These are phyloP conservation scores for Saitozyma sp. DNA, from an alignment of 768 basidiomycete species.

Conservation along the genomic window DNA sequence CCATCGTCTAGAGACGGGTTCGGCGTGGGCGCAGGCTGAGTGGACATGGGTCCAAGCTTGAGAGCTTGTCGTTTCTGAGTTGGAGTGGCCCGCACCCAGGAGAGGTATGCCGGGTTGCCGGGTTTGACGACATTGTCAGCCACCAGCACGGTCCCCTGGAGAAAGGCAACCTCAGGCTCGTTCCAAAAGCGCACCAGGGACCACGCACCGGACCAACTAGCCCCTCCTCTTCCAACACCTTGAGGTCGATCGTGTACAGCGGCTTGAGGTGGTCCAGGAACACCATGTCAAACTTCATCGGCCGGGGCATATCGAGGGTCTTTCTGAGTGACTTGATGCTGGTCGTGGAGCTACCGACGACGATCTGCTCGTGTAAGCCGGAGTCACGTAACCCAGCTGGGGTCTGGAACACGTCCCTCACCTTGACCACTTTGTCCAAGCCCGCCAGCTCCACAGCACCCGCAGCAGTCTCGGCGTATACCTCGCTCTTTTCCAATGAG, in stretches of 20 bases:
- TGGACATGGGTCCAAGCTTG: constrained; percentile 13
- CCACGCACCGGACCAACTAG: constrained; percentile 42
- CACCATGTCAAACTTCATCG: constrained; percentile 47
- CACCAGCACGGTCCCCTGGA: constrained; percentile 46
- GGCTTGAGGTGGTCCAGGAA: constrained; percentile 51
- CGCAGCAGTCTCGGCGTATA: constrained; percentile 43
- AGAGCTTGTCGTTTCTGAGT: constrained; percentile 35
- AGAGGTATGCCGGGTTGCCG: constrained; percentile 50
- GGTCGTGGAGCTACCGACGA: constrained; percentile 41
- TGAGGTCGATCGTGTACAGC: constrained; percentile 48
- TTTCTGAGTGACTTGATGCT: constrained; percentile 35
- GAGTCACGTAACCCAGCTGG: neutral
- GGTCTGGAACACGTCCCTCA: constrained; percentile 19
- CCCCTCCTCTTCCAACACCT: constrained; percentile 49
- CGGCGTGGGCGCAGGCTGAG: constrained; percentile 35
- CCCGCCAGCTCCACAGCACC: constrained; percentile 44
- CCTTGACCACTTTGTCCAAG: constrained; percentile 43
- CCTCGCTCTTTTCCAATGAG: constrained; percentile 45
- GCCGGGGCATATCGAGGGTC: constrained; percentile 40
- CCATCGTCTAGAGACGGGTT: constrained; percentile 34
- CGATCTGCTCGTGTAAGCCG: constrained; percentile 29
- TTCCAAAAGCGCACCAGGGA: neutral
- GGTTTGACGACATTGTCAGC: constrained; percentile 52
- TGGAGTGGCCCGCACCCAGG: constrained; percentile 46
- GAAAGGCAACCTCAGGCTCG: neutral